These are phyloP conservation scores for Leccinum disarticulatum DNA, from an alignment of 768 basidiomycete genomes.

Conservation along the genomic window DNA sequence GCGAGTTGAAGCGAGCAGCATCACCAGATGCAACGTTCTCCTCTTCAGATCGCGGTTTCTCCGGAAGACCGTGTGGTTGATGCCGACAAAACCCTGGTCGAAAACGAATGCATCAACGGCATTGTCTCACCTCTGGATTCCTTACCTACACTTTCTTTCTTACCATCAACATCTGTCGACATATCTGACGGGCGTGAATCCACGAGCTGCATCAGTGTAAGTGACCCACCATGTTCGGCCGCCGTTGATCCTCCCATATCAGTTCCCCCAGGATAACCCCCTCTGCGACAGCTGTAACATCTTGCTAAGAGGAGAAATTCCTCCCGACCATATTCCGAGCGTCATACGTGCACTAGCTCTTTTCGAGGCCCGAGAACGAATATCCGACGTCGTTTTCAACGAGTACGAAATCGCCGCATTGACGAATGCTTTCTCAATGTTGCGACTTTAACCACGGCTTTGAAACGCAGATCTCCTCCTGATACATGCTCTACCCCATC, in stretches of 20 bases:
- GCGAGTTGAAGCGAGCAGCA: slow-evolving; percentile 1
- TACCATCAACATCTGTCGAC: not conserved
- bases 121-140: not conserved
- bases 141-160: not conserved
- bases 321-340: slow-evolving; percentile 21
- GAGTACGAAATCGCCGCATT: slow-evolving; percentile 19
- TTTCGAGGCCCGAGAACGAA: slow-evolving; percentile 15
- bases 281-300: slow-evolving; percentile 16
- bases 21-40: not conserved
- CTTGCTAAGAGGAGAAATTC: slow-evolving; percentile 17
- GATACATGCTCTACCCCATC: not conserved
- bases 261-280: slow-evolving; percentile 10
- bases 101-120: not conserved
- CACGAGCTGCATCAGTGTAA: slow-evolving; percentile 11
- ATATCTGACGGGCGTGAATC: slow-evolving; percentile 8
- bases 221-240: not conserved
- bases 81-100: not conserved
- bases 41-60: not conserved
- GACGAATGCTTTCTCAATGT: slow-evolving; percentile 22
- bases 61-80: not conserved
- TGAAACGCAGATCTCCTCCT: not conserved
- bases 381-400: slow-evolving; percentile 1
- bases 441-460: slow-evolving; percentile 13
- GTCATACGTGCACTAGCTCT: slow-evolving; percentile 23
- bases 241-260: not conserved